phyloP scores from a whole-genome alignment of 2,329 filamentous ascomycete genomes.

The Neodidymelliopsis sp. region DNA sequence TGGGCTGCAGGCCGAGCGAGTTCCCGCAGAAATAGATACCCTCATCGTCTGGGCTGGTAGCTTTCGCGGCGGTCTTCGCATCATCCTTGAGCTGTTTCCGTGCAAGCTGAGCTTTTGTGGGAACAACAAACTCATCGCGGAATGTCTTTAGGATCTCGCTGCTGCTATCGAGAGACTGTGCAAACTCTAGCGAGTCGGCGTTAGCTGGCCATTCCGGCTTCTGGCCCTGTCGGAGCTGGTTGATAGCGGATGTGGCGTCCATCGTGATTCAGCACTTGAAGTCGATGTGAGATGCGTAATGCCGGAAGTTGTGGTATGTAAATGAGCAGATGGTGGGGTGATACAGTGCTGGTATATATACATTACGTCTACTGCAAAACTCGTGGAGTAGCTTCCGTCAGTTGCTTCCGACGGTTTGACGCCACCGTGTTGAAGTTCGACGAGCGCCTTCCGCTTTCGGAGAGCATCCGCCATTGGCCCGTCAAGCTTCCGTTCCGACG shows the following conservation, averaged over 20 bases:
- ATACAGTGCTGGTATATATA: constrained; percentile 19
- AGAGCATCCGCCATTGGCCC: background rate
- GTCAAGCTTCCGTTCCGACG: constrained; percentile 10
- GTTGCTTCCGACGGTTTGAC: constrained; percentile 10
- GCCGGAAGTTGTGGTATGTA: background rate
- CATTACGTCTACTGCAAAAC: constrained; percentile 23
- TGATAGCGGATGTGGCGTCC: constrained; percentile 33
- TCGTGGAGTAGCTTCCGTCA: constrained; percentile 15
- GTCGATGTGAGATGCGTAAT: background rate
- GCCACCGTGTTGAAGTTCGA: constrained; percentile 6
- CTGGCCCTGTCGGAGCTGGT: constrained; percentile 38
- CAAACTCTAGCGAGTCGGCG: constrained; percentile 34
- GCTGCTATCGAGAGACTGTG: constrained; percentile 36
- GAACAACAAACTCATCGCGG: constrained; percentile 77
- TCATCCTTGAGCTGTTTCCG: constrained; percentile 61
- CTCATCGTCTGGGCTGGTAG: constrained; percentile 49
- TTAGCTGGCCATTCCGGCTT: constrained; percentile 39
- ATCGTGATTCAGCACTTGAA: constrained; percentile 25
- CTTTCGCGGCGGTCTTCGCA: constrained; percentile 30
- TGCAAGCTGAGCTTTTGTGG: constrained; percentile 74
- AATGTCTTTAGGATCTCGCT: constrained; percentile 48
- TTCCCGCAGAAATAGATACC: constrained; percentile 88
- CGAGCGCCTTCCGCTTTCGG: constrained; percentile 28
- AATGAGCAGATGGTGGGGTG: constrained; percentile 3
- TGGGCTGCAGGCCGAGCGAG: constrained; percentile 84